Conservation (phyloP, 208 protist genomes). For the Tetramitus jugosus region DNA sequence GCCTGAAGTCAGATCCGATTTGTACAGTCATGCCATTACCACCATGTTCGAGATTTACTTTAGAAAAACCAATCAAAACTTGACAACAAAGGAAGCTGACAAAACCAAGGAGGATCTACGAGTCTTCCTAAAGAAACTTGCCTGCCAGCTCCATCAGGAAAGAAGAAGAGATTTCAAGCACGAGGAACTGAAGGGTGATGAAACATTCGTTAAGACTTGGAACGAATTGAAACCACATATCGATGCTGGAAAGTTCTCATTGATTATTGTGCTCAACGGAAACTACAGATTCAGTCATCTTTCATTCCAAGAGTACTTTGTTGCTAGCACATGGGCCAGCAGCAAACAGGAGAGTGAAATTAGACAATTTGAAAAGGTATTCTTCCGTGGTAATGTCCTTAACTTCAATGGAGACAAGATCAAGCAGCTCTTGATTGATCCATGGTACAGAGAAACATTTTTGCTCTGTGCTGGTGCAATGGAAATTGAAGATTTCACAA, state of each 20-base stretch:
- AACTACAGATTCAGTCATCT: background rate
- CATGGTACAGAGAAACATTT: slow-evolving; percentile 15
- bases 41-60: background rate
- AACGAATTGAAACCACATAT: background rate
- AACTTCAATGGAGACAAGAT: background rate
- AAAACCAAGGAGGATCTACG: background rate
- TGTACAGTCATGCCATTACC: background rate
- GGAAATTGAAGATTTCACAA: background rate
- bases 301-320: slow-evolving; percentile 8
- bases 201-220: background rate
- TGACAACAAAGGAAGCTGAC: background rate
- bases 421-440: background rate
- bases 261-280: background rate
- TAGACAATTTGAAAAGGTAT: too few relatives aligned
- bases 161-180: background rate
- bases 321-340: background rate
- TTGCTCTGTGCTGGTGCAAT: slow-evolving; percentile 5
- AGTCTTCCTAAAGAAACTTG: background rate
- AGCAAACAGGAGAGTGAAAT: too few relatives aligned
- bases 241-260: background rate
- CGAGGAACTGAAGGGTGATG: too few relatives aligned
- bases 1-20: background rate
- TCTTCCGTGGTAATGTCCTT: too few relatives aligned
- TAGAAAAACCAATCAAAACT: background rate
- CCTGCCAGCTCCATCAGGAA: background rate